A percentile compares a stretch with the other conserved stretches of the same genome.
Evolutionary conservation across 495 filamentous ascomycete genomes (phyloP).

Genomic region (Hypomontagnella submonticulosa): DNA sequence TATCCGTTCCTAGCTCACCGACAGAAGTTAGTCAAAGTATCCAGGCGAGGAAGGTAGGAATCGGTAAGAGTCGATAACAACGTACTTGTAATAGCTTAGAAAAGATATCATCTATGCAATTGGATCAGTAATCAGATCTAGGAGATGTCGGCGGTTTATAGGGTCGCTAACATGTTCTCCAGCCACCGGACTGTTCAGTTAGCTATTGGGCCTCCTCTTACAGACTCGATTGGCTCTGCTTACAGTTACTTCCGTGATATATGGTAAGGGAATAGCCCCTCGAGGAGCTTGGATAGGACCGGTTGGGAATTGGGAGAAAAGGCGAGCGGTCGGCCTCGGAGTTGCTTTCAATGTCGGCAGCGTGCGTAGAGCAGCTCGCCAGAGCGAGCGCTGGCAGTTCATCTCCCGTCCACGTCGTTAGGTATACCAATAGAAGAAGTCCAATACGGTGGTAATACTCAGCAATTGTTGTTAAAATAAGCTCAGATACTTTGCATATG

Average conservation of each 20-base stretch:
- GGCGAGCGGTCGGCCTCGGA: slow-evolving; percentile 36
- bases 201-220: slow-evolving; percentile 45
- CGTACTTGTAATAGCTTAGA: slow-evolving; percentile 78
- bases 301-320: slow-evolving; percentile 52
- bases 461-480: slow-evolving; percentile 18
- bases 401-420: slow-evolving; percentile 27
- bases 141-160: slow-evolving; percentile 35
- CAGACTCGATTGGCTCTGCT: slow-evolving; percentile 47
- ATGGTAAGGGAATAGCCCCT: slow-evolving; percentile 73
- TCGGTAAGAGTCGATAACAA: not conserved
- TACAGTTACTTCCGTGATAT: slow-evolving; percentile 85
- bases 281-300: slow-evolving; percentile 54
- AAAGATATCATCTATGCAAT: slow-evolving; percentile 78
- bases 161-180: slow-evolving; percentile 80
- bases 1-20: slow-evolving; percentile 79
- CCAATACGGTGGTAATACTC: not conserved
- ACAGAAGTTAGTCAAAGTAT: slow-evolving; percentile 23
- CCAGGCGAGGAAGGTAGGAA: not conserved
- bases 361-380: slow-evolving; percentile 43
- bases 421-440: no score
- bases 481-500: not conserved
- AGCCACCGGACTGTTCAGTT: slow-evolving; percentile 79
- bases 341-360: slow-evolving; percentile 29
- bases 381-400: slow-evolving; percentile 49
- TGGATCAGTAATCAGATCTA: slow-evolving; percentile 34